Evolutionary conservation across 257 asterid species (phyloP), one percentile per base, ranked within the genome.

Genomic region (Petunia secreta): DNA sequence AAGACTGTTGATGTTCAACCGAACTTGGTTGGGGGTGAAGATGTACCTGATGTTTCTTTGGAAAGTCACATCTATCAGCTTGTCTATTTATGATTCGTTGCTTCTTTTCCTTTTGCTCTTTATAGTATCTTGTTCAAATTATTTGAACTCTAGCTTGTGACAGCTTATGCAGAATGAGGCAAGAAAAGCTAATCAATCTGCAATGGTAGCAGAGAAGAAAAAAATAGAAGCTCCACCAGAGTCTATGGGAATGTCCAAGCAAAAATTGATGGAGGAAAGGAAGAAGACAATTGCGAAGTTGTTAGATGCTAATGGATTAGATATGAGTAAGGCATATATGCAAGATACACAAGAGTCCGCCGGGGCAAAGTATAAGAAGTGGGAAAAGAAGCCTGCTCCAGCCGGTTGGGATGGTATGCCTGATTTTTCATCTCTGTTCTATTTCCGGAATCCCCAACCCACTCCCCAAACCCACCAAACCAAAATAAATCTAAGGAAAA

Each of bases 321-420:
- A 94, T 81, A 94, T 94, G 97, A 91, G 89, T 86, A 89, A 92
- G 86, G 91, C 98, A 39, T 94, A 89, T 84, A 92, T 94, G 98
- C 93, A 94, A 64, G 98, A 94, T 81, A 94, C 98, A 2, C 90
- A 91, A 82, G 99, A 92, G 80, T 86, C 86, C 92, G 99, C 98
- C 54, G 87, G 90, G 84, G 16, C 88, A 2, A 96, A 96, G 87
- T 96, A 96, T 86, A 91, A 96, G 89, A 96, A 92, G 83, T 92
- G 98, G 98, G 98, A 91, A 82, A 92, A 94, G 89, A 92, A 89
- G 52, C 97, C 97, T 82, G 98, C 99, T 81, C 98, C 98, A 76
- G 90, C 88, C 87, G 99, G 99, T 78, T 92, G 99, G 99, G 98
- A 92, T 85, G 99, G 99, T 96, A 88, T 25, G 80, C 0, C 14